Conservation (phyloP, 768 basidiomycete genomes). For the Tulasnella sp. region DNA sequence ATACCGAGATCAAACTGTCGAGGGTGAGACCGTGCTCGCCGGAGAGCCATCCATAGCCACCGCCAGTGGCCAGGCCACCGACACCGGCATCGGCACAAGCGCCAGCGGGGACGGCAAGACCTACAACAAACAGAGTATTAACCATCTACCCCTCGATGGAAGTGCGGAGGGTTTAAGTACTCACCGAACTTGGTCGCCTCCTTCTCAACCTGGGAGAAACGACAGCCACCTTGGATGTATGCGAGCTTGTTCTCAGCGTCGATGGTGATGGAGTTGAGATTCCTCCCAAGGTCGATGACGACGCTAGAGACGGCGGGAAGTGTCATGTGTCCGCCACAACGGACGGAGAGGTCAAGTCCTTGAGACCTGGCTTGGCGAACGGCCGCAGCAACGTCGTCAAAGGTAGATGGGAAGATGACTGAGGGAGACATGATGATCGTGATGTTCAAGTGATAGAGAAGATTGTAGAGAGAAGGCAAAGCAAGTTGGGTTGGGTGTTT, state of each 20-base stretch:
- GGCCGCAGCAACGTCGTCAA: slow-evolving; percentile 14
- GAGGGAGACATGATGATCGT: slow-evolving; percentile 1
- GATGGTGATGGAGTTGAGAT: slow-evolving; percentile 11
- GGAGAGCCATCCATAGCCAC: slow-evolving; percentile 48
- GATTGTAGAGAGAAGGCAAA: neutral
- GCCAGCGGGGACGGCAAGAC: slow-evolving; percentile 6
- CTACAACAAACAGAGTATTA: too few relatives aligned
- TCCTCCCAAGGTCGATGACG: slow-evolving; percentile 16
- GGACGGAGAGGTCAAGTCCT: slow-evolving; percentile 3
- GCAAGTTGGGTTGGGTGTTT: neutral
- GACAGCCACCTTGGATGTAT: slow-evolving; percentile 12
- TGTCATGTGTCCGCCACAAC: neutral
- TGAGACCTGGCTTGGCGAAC: slow-evolving; percentile 12
- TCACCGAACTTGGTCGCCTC: slow-evolving; percentile 17
- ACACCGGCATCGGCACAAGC: slow-evolving; percentile 10
- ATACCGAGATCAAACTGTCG: slow-evolving; percentile 28
- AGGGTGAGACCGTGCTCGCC: slow-evolving; percentile 27
- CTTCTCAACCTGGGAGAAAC: neutral
- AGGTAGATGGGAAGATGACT: slow-evolving; percentile 7
- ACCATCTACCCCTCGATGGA: too few relatives aligned
- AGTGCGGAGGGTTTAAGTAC: neutral
- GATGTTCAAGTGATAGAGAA: neutral
- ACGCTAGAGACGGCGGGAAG: neutral
- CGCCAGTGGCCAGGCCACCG: slow-evolving; percentile 42
- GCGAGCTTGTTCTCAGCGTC: slow-evolving; percentile 10